Percentiles rank a stretch among this genome's conserved stretches.
Evolutionary conservation across 805 yeast genomes (phyloP).

Genomic region (Starmerella apis): DNA sequence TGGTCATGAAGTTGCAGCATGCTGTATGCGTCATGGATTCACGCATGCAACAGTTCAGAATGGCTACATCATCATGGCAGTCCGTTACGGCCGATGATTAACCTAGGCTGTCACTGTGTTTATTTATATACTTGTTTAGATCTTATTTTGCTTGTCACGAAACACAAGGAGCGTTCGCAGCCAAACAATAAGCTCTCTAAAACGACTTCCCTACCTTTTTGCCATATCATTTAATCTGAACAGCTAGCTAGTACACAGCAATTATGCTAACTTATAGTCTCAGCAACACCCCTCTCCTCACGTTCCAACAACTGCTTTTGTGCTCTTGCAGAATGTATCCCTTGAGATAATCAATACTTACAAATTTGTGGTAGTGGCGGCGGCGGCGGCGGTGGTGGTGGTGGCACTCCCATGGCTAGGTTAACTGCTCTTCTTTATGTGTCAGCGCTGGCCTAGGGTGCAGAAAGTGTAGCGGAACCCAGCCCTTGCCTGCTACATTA

Average conservation of each 20-base stretch:
- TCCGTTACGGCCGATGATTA: not conserved
- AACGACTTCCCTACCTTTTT: no score
- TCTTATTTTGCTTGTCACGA: not conserved
- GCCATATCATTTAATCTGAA: no score
- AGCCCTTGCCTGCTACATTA: slow-evolving; percentile 1
- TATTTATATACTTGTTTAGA: not conserved
- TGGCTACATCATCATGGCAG: slow-evolving; percentile 7
- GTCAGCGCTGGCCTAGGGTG: not conserved
- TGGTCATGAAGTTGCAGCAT: slow-evolving; percentile 7
- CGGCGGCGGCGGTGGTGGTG: not conserved
- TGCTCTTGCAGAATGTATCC: no score
- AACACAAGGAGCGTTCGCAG: no score
- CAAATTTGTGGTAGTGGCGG: no score
- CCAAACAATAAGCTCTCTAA: no score
- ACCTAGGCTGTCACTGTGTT: not conserved
- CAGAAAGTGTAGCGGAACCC: no score
- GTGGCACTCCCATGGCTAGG: not conserved
- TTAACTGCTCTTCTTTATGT: not conserved
- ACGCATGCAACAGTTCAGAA: slow-evolving; percentile 2
- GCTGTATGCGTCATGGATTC: not conserved
- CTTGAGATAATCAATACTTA: no score
- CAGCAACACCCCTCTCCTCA: no score
- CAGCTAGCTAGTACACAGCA: no score
- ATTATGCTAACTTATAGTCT: no score
- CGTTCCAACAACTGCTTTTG: no score